phyloP scores from a whole-genome alignment of 208 protist genomes.

The Wallacemonas sp. region DNA sequence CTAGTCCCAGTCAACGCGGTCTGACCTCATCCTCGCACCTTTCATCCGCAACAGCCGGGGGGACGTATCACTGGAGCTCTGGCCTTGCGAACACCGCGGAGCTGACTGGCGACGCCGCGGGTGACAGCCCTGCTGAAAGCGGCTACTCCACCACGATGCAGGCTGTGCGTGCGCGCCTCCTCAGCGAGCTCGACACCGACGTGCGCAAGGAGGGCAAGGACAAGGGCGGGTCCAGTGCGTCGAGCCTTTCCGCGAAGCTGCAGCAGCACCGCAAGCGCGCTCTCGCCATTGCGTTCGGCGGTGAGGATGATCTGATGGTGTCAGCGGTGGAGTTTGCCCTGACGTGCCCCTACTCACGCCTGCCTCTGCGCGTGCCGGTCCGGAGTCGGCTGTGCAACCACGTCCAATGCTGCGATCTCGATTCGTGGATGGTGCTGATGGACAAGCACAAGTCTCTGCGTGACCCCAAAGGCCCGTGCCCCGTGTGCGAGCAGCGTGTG shows the following conservation, averaged over 20 bases:
- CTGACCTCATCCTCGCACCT: constrained; percentile 10
- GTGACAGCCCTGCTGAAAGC: not conserved
- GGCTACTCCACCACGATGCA: constrained; percentile 39
- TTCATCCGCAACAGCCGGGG: not conserved
- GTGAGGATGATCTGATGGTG: constrained; percentile 63
- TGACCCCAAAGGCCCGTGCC: constrained; percentile 81
- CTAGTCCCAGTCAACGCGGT: too few relatives aligned
- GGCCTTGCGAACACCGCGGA: not conserved
- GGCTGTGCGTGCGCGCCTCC: constrained; percentile 51
- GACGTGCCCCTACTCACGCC: constrained; percentile 81
- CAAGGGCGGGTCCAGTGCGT: too few relatives aligned
- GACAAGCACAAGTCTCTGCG: constrained; percentile 78
- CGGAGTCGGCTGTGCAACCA: constrained; percentile 79
- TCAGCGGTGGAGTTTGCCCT: constrained; percentile 88
- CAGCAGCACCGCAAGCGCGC: constrained; percentile 63
- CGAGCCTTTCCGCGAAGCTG: too few relatives aligned
- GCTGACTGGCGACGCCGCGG: constrained; percentile 8
- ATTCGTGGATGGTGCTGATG: constrained; percentile 86
- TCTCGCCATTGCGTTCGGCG: constrained; percentile 67
- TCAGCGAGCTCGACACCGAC: constrained; percentile 38
- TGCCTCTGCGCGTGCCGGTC: constrained; percentile 64
- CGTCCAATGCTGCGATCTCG: constrained; percentile 90
- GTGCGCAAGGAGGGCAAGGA: constrained; percentile 24
- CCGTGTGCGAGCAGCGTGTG: constrained; percentile 82
- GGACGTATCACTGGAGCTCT: constrained; percentile 1